Evolutionary conservation across 2,329 filamentous ascomycete genomes (phyloP).

Genomic region (Aureobasidium zeae): DNA sequence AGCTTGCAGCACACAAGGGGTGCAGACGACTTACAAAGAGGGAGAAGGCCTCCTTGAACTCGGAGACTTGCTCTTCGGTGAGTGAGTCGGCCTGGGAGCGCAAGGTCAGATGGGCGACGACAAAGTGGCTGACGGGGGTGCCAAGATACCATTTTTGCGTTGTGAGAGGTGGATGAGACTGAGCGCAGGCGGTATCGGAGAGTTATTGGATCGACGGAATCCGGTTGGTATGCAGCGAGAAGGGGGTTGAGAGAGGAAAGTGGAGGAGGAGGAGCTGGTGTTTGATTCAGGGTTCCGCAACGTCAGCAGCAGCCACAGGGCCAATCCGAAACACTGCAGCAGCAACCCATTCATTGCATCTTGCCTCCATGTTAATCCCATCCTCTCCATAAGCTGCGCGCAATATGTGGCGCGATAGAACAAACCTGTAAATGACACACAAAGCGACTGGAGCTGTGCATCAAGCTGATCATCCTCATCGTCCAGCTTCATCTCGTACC

Average conservation of each 20-base stretch:
- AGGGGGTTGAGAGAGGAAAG: not conserved
- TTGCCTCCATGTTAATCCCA: constrained; percentile 7
- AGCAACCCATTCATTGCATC: too few relatives aligned
- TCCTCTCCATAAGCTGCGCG: not conserved
- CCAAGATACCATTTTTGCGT: constrained; percentile 22
- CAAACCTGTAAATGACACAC: constrained; percentile 66
- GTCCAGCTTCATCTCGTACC: constrained; percentile 89
- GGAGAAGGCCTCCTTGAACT: constrained; percentile 99
- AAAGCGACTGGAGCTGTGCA: constrained; percentile 9
- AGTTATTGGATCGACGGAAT: not conserved
- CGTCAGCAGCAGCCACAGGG: too few relatives aligned
- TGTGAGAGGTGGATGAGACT: constrained; percentile 4
- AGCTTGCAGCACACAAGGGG: constrained; percentile 22
- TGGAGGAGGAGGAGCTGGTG: not conserved
- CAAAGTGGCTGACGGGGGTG: constrained; percentile 10
- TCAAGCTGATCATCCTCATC: constrained; percentile 9
- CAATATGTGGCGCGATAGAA: constrained; percentile 78
- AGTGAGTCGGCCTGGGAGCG: constrained; percentile 84
- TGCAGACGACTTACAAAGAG: constrained; percentile 73
- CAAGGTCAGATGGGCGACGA: constrained; percentile 16
- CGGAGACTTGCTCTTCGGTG: constrained; percentile 99
- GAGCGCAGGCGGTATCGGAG: not conserved
- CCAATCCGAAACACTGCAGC: too few relatives aligned
- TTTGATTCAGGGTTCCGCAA: constrained; percentile 1
- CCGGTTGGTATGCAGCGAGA: not conserved